Evolutionary conservation across 305 asterid genomes (phyloP).

Genomic region (Fraxinus sp.): DNA sequence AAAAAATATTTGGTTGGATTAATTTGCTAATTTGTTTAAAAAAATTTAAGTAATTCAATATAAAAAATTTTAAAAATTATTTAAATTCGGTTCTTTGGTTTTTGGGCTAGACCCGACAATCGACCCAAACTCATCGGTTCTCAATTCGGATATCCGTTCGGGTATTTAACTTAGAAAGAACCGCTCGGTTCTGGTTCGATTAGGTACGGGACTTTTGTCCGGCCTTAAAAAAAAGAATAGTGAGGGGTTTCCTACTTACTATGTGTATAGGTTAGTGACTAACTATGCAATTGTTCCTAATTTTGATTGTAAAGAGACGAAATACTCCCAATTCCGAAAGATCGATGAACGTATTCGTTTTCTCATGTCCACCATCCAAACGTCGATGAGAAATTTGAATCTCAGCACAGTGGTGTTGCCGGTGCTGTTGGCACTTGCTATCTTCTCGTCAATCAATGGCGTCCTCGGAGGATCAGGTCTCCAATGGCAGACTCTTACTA

Average conservation of each 20-base stretch:
- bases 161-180: too few relatives aligned
- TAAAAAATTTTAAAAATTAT: too few relatives aligned
- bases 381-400: conserved; percentile 19
- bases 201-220: too few relatives aligned
- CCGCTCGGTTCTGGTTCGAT: too few relatives aligned
- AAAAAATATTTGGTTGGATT: too few relatives aligned
- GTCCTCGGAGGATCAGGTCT: conserved; percentile 27
- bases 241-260: background rate
- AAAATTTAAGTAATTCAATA: too few relatives aligned
- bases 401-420: conserved; percentile 21
- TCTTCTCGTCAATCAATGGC: conserved; percentile 24
- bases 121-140: too few relatives aligned
- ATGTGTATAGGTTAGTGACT: background rate
- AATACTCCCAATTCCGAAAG: background rate
- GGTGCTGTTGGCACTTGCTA: conserved; percentile 35
- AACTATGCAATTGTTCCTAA: background rate
- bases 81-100: too few relatives aligned
- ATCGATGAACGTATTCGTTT: background rate
- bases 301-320: background rate
- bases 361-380: background rate
- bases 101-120: too few relatives aligned
- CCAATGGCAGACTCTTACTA: conserved; percentile 68
- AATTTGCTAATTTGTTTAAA: too few relatives aligned
- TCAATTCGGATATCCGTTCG: too few relatives aligned
- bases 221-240: background rate